Base-by-base conservation (phyloP, 371 early-diverging fungal genomes). In the Paraphysoderma sedebokerense region DNA sequence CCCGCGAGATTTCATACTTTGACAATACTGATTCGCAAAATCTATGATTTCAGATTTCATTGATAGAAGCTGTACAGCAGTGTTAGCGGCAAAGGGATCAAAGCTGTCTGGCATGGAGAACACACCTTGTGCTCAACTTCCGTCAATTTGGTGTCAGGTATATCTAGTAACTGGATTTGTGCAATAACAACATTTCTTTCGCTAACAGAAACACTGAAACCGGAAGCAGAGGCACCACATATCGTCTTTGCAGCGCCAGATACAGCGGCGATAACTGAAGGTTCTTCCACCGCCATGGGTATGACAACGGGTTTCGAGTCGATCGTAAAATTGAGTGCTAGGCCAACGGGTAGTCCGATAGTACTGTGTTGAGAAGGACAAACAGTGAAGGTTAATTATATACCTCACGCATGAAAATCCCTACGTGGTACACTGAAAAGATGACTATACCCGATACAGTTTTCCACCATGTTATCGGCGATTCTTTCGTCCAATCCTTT, bases 221-320 rank as follows among this genome's bases (percentile, higher is more conserved):
- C 72, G 20, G 50, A 51, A 12, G 7, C 17, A 19, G 54, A 56
- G 24, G 49, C 47, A 3, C 62, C 40, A 11, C 58, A 49, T 11
- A 80, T 63, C 0, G 72, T 71, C 53, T 80, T 80, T 24, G 81
- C 79, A 7, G 78, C 77, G 32, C 77, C 75, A 9, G 77, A 77
- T 5, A 73, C 79, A 13, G 77, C 79, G 5, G 81, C 81, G 9
- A 80, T 63, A 29, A 80, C 79, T 12, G 77, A 75, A 2, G 81
- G 78, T 48, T 80, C 81, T 53, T 80, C 81, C n/a, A 77, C 69
- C n/a, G 71, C 74, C 78, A 80, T 76, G 2, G 81, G 81, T 19
- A 78, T 66, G 19, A 76, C 68, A 6, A 62, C 47, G 2, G 70
- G 65, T 2, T 48, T 47, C 3, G 56, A 61, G 54, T 80, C 71